These are phyloP conservation scores for Boletellus dicymbophilus DNA, from an alignment of 1,284 basidiomycete genomes.

Conservation along the genomic window DNA sequence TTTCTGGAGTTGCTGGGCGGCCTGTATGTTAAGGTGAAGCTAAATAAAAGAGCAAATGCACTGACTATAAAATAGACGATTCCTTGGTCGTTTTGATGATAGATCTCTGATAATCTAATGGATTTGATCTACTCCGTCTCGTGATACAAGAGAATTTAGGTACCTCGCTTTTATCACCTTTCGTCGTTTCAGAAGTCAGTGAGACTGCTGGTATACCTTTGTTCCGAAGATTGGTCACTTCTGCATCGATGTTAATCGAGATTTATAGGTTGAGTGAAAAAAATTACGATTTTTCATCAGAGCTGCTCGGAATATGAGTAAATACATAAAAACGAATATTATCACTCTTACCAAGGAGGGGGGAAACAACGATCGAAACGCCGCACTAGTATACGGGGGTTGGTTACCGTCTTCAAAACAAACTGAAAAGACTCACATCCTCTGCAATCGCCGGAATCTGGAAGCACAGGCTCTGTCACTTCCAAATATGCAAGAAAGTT, in stretches of 20 bases:
- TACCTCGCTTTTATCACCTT: conserved; percentile 57
- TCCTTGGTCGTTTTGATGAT: conserved; percentile 56
- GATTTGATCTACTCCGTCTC: not conserved
- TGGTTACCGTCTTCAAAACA: not conserved
- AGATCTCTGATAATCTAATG: conserved; percentile 66
- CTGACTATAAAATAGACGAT: conserved; percentile 74
- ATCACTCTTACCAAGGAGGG: conserved; percentile 56
- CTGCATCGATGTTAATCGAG: conserved; percentile 36
- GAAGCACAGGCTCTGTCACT: conserved; percentile 75
- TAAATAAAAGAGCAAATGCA: no score
- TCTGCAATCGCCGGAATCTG: conserved; percentile 81
- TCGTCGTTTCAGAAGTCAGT: conserved; percentile 66
- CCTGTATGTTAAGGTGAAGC: no score
- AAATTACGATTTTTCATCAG: conserved; percentile 81
- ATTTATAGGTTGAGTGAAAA: not conserved
- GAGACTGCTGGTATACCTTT: conserved; percentile 62
- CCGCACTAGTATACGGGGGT: conserved; percentile 47
- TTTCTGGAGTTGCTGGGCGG: conserved; percentile 72
- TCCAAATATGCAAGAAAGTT: not conserved
- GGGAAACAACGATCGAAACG: conserved; percentile 78
- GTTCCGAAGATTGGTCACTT: conserved; percentile 63
- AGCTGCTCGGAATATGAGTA: conserved; percentile 43
- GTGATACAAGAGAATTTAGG: not conserved
- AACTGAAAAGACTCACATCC: conserved; percentile 39
- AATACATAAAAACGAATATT: not conserved